Evolutionary conservation across 257 asterid species (phyloP), one percentile per base, ranked within the genome.

Genomic region (Paraleonurus japonicus): DNA sequence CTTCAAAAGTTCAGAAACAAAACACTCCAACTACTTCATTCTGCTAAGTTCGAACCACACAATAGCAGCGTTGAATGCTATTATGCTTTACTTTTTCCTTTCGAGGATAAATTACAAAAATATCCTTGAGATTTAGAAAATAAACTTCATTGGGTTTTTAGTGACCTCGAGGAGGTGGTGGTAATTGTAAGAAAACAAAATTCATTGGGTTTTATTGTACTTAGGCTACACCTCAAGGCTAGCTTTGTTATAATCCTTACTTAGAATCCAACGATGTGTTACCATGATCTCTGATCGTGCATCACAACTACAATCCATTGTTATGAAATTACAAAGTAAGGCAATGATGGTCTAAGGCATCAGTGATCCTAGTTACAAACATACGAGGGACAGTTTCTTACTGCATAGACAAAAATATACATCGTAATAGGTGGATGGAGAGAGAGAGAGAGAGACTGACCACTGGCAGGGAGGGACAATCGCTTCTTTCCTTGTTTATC

Each of bases 401-500:
- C 65, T 23, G 30, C 19, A 59, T 12, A 17, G 6, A 50, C 26
- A 27, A 37, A 43, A 63, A 15, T 8, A 23, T 47, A 53, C 60
- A 19, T 53, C 3, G 63, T 51, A 26, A 68, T 55, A 67, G 75
- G 65, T 70, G 75, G 69, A 53, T 72, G 41, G 74, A 24, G 75
- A 3, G 62, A 53, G 75, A 48, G 74, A 24, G 75, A 3, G 62
- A 60, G 80, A 70, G 78, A 81, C 87, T 78, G 63, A 94, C 99
- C 95, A 12, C 73, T 86, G 77, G 70, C 71, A 37, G 99, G 96
- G 43, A 94, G 88, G 35, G 99, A 91, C 61, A 86, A 67, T 61
- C 96, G 86, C 83, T 89, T 87, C 83, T 88, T 91, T 81, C 89
- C 98, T 67, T 74, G 87, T 80, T 75, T 88, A 75, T 91, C 88